Conservation (phyloP, 176 grass and related monocot species). For the Triticum turgidum region DNA sequence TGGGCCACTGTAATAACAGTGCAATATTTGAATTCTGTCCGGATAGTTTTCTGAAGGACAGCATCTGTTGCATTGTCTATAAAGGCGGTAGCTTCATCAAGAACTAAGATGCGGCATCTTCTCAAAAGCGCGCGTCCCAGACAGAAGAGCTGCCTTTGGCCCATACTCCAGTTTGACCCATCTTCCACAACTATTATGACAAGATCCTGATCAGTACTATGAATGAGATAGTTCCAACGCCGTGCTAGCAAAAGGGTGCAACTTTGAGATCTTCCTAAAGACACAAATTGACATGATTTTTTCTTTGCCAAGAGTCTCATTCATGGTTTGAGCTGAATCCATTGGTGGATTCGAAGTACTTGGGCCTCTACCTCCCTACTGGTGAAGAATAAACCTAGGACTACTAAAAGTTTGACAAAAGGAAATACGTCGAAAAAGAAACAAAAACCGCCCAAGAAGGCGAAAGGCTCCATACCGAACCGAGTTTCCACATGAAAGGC, state of each 20-base stretch:
- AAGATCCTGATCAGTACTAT: background rate
- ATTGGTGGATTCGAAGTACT: too few species aligned
- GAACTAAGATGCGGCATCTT: constrained; percentile 37
- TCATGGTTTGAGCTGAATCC: too few species aligned
- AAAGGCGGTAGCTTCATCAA: constrained; percentile 83
- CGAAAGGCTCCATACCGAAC: too few species aligned
- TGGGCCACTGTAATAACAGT: constrained; percentile 89
- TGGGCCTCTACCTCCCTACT: too few species aligned
- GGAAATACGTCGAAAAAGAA: too few species aligned
- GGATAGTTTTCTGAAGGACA: constrained; percentile 82
- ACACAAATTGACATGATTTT: too few species aligned
- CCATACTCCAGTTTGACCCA: constrained; percentile 98
- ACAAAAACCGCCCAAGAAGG: too few species aligned
- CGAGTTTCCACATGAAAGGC: too few species aligned
- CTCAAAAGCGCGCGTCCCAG: constrained; percentile 78
- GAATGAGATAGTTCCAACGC: background rate
- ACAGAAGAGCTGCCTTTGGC: constrained; percentile 89
- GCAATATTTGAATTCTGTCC: constrained; percentile 69
- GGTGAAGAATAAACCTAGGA: too few species aligned
- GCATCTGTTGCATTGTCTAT: constrained; percentile 93
- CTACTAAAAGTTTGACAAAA: too few species aligned
- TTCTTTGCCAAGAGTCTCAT: too few species aligned
- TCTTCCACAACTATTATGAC: constrained; percentile 65
- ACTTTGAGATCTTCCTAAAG: too few species aligned
- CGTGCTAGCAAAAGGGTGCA: background rate